A percentile compares a stretch with the other conserved stretches of the same genome.
These are phyloP conservation scores for Pseudogymnoascus verrucosus DNA, from an alignment of 2,329 filamentous ascomycete genomes.

Conservation along the genomic window DNA sequence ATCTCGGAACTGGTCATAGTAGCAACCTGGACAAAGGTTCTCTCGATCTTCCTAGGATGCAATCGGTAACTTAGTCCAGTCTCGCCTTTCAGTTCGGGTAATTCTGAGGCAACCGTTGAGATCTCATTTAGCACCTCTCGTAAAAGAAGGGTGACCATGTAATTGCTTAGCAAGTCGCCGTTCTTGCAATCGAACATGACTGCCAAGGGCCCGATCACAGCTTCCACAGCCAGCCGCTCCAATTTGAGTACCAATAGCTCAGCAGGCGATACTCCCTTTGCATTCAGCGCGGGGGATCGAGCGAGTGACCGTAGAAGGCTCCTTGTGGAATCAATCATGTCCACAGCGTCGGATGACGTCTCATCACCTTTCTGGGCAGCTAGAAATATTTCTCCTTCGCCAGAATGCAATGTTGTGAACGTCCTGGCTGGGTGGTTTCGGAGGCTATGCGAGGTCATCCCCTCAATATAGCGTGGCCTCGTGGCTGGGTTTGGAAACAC, in stretches of 20 bases:
- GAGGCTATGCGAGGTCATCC: constrained; percentile 30
- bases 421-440: constrained; percentile 33
- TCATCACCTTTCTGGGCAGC: constrained; percentile 19
- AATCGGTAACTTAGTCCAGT: constrained; percentile 47
- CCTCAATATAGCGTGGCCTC: constrained; percentile 64
- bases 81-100: constrained; percentile 65
- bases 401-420: constrained; percentile 34
- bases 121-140: constrained; percentile 68
- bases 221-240: constrained; percentile 66
- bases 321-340: constrained; percentile 28
- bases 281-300: constrained; percentile 53
- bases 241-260: constrained; percentile 67
- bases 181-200: constrained; percentile 72
- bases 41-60: constrained; percentile 51
- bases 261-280: constrained; percentile 47
- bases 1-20: constrained; percentile 46
- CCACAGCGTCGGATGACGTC: neutral
- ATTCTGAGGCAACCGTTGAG: constrained; percentile 55
- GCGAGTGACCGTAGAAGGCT: constrained; percentile 60
- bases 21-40: constrained; percentile 47
- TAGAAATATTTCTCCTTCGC: constrained; percentile 29
- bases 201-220: constrained; percentile 73
- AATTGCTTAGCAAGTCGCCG: constrained; percentile 60
- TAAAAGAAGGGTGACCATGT: constrained; percentile 56
- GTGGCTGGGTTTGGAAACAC: constrained; percentile 59